Conservation (phyloP, 257 asterid genomes). For the Haberlea rhodopensis region DNA sequence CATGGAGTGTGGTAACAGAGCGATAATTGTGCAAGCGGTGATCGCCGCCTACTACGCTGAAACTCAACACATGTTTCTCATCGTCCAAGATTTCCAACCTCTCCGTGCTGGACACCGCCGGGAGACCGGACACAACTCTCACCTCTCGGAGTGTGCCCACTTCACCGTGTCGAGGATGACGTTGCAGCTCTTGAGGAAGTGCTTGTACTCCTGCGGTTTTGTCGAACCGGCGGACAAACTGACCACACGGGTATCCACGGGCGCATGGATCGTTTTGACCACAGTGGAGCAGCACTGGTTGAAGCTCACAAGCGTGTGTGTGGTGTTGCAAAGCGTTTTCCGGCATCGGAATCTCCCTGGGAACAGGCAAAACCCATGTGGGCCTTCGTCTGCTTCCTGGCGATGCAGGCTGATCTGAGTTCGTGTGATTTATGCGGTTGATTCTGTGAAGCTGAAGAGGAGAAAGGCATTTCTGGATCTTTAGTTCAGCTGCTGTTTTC, state of each 20-base stretch:
- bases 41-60: background rate
- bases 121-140: slow-evolving; percentile 71
- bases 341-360: slow-evolving; percentile 37
- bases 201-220: slow-evolving; percentile 78
- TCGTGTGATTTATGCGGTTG: slow-evolving; percentile 28
- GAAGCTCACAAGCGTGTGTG: slow-evolving; percentile 54
- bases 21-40: background rate
- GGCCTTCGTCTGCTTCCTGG: slow-evolving; percentile 28
- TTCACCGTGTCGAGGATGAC: slow-evolving; percentile 63
- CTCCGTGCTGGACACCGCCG: slow-evolving; percentile 73
- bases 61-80: background rate
- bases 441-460: slow-evolving; percentile 57
- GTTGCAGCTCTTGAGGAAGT: slow-evolving; percentile 69
- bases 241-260: slow-evolving; percentile 65
- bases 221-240: slow-evolving; percentile 77
- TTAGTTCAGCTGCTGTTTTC: background rate
- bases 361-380: slow-evolving; percentile 37
- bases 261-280: slow-evolving; percentile 51
- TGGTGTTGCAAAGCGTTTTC: slow-evolving; percentile 51
- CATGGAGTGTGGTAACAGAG: slow-evolving; percentile 59
- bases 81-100: slow-evolving; percentile 74
- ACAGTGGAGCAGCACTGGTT: slow-evolving; percentile 74
- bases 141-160: slow-evolving; percentile 81
- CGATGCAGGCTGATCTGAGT: slow-evolving; percentile 21
- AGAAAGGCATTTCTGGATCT: slow-evolving; percentile 45